phyloP scores from a whole-genome alignment of 2,329 filamentous ascomycete genomes.

The Colletotrichum lini region DNA sequence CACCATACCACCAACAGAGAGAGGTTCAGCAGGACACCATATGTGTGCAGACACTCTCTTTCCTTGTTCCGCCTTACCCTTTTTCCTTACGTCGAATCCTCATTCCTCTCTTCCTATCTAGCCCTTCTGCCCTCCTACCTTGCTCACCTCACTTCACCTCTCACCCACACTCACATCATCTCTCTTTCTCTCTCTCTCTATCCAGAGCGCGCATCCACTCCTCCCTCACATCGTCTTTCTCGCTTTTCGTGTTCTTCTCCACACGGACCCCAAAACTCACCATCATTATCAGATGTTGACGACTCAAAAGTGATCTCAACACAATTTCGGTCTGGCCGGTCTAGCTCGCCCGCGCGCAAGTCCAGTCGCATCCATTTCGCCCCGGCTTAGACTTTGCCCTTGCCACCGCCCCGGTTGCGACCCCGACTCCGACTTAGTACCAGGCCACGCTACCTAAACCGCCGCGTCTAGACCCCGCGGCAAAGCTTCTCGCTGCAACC shows the following conservation, averaged over 20 bases:
- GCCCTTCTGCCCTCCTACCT: background rate
- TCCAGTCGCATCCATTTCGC: conserved; percentile 23
- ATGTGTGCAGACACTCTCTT: conserved; percentile 10
- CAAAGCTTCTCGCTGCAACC: conserved; percentile 22
- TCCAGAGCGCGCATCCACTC: no score
- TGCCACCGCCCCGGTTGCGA: conserved; percentile 40
- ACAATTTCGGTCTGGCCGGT: conserved; percentile 35
- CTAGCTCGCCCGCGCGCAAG: conserved; percentile 30
- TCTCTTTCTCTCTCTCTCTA: background rate
- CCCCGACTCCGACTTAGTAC: conserved; percentile 36
- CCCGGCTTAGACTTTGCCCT: conserved; percentile 40
- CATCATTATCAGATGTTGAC: background rate
- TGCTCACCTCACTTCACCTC: background rate
- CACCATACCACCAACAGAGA: background rate
- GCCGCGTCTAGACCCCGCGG: conserved; percentile 36
- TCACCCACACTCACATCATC: background rate
- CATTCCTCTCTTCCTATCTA: background rate
- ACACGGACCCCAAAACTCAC: conserved; percentile 4
- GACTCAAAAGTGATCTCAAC: conserved; percentile 17
- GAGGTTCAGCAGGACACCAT: conserved; percentile 13
- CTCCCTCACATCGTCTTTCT: no score
- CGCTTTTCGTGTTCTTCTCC: background rate
- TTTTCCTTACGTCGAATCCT: background rate
- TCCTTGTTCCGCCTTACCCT: background rate
- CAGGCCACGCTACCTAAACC: conserved; percentile 36